phyloP scores from a whole-genome alignment of 2,329 filamentous ascomycete genomes.

The Dothideomycetes sp. region DNA sequence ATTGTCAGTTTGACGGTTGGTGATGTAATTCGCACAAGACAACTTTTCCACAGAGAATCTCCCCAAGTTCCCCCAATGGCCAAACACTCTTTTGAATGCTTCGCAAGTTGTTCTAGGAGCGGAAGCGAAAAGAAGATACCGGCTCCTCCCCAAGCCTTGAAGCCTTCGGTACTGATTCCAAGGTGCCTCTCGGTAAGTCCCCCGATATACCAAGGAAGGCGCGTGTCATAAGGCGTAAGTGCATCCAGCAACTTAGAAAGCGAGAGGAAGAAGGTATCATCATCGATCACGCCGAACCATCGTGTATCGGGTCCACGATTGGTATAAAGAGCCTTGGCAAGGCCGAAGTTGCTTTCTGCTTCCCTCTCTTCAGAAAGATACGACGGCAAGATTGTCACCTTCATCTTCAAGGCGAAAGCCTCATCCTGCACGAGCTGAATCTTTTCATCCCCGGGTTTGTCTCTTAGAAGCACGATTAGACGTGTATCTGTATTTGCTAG shows the following conservation, averaged over 20 bases:
- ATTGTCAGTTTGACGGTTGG: constrained; percentile 16
- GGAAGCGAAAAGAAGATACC: constrained; percentile 18
- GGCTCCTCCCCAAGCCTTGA: constrained; percentile 19
- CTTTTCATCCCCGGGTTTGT: constrained; percentile 9
- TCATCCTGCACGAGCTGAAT: constrained; percentile 2
- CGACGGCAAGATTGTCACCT: neutral
- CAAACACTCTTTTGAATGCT: constrained; percentile 13
- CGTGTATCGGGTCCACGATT: constrained; percentile 11
- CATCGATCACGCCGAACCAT: constrained; percentile 19
- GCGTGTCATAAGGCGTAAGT: constrained; percentile 13
- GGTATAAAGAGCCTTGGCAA: constrained; percentile 13
- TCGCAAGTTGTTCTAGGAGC: constrained; percentile 15
- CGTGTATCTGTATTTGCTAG: constrained; percentile 15
- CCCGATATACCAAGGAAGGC: constrained; percentile 15
- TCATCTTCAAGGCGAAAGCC: constrained; percentile 9
- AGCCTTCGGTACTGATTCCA: constrained; percentile 15
- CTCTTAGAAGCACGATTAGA: constrained; percentile 15
- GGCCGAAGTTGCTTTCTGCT: constrained; percentile 16
- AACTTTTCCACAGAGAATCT: constrained; percentile 17
- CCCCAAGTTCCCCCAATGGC: constrained; percentile 14
- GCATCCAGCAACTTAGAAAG: constrained; percentile 13
- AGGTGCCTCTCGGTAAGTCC: constrained; percentile 16
- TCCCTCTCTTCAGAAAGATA: constrained; percentile 11
- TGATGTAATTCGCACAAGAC: constrained; percentile 15
- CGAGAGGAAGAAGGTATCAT: constrained; percentile 20